Evolutionary conservation across 164 flowering plant species (phyloP).

Genomic region (Nelumbo lutea): DNA sequence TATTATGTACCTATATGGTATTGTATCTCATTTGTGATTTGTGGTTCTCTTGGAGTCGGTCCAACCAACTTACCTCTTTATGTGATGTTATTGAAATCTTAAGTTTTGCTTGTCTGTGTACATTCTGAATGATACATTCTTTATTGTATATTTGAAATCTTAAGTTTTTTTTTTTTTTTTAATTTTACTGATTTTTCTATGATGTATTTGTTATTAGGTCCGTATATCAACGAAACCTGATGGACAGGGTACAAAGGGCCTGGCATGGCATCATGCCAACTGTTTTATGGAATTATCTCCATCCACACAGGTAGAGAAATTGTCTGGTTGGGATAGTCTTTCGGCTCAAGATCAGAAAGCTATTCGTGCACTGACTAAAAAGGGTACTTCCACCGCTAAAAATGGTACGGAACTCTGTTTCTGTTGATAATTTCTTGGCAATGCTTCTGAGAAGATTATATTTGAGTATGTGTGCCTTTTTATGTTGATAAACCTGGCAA

Average conservation of each 20-base stretch:
- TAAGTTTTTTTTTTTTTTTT: background rate
- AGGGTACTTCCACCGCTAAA: conserved; percentile 28
- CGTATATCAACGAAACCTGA: conserved; percentile 69
- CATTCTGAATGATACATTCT: background rate
- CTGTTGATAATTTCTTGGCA: background rate
- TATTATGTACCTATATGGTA: too few species aligned
- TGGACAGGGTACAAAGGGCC: conserved; percentile 52
- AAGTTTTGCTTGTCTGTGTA: background rate
- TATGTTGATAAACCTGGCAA: background rate
- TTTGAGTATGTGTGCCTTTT: background rate
- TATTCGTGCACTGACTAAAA: conserved; percentile 35
- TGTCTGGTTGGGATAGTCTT: conserved; percentile 74
- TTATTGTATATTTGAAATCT: too few species aligned
- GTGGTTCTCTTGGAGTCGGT: too few species aligned
- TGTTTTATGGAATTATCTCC: conserved; percentile 66
- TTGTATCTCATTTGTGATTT: too few species aligned
- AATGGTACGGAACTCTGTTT: conserved; percentile 31
- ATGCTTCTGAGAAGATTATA: background rate
- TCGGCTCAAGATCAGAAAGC: conserved; percentile 48
- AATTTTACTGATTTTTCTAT: background rate
- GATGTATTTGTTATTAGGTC: conserved; percentile 34
- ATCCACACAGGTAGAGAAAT: conserved; percentile 45
- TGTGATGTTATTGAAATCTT: background rate
- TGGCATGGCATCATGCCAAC: conserved; percentile 89
- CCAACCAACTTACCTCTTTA: too few species aligned